Evolutionary conservation across 257 asterid species (phyloP).

Genomic region (Capsicum baccatum): DNA sequence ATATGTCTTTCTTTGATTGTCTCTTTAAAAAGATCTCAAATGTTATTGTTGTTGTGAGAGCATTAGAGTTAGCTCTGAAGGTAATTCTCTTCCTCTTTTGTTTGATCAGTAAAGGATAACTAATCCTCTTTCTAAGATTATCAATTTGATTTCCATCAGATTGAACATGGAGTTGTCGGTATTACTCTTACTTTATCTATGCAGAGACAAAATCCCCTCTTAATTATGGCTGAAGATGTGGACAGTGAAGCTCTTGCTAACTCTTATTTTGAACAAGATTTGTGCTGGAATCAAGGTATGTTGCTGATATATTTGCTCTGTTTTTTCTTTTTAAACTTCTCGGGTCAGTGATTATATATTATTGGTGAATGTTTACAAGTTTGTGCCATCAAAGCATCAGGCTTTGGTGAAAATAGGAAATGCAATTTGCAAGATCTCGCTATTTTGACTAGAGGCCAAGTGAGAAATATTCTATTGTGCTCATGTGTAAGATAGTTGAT

Average conservation of each 20-base stretch:
- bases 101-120: no score
- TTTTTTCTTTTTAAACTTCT: background rate
- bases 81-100: conserved; percentile 33
- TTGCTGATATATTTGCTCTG: background rate
- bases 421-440: conserved; percentile 83
- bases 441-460: conserved; percentile 88
- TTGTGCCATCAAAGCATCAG: conserved; percentile 95
- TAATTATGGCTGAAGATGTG: conserved; percentile 88
- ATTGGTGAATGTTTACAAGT: conserved; percentile 48
- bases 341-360: background rate
- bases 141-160: background rate
- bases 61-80: conserved; percentile 87
- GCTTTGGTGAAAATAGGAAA: conserved; percentile 93
- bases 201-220: conserved; percentile 83
- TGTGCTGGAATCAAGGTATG: conserved; percentile 90
- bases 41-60: conserved; percentile 72
- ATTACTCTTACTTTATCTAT: conserved; percentile 13
- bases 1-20: background rate
- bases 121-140: background rate
- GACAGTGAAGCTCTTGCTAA: conserved; percentile 98
- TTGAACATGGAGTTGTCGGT: background rate
- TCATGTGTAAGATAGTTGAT: background rate
- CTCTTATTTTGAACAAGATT: conserved; percentile 90
- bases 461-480: conserved; percentile 25
- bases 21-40: conserved; percentile 68